Conservation (phyloP, 345 rosid genomes). For the Bruguiera sexangula region DNA sequence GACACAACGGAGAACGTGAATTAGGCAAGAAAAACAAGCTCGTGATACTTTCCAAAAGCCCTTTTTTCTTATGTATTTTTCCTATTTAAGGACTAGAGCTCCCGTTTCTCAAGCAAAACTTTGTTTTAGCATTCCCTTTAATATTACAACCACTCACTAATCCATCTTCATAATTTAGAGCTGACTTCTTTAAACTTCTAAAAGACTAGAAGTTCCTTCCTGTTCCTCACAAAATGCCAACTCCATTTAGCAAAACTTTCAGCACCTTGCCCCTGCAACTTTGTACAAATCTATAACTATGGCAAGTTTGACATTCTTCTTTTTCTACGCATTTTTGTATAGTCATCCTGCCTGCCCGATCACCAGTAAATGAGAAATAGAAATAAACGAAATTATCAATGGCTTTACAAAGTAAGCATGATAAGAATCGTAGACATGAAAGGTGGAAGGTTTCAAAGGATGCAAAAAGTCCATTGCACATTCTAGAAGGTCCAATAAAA, state of each 20-base stretch:
- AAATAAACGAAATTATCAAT: not conserved
- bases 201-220: not conserved
- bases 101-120: too few species aligned
- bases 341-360: not conserved
- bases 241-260: constrained; percentile 1
- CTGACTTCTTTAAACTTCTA: not conserved
- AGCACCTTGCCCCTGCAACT: constrained; percentile 8
- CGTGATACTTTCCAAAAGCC: too few species aligned
- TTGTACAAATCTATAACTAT: constrained; percentile 19
- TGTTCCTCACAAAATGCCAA: not conserved
- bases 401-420: not conserved
- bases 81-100: too few species aligned
- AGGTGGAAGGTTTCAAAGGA: too few species aligned
- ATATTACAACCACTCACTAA: not conserved
- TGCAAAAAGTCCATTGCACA: too few species aligned
- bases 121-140: too few species aligned
- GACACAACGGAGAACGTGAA: too few species aligned
- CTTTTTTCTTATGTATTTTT: too few species aligned
- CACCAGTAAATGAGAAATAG: not conserved
- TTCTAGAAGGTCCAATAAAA: too few species aligned
- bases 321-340: constrained; percentile 14
- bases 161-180: not conserved
- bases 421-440: too few species aligned
- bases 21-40: too few species aligned
- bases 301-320: constrained; percentile 20